Base-by-base conservation (phyloP, 169 alveolate genomes). In the Eimeria necatrix region DNA sequence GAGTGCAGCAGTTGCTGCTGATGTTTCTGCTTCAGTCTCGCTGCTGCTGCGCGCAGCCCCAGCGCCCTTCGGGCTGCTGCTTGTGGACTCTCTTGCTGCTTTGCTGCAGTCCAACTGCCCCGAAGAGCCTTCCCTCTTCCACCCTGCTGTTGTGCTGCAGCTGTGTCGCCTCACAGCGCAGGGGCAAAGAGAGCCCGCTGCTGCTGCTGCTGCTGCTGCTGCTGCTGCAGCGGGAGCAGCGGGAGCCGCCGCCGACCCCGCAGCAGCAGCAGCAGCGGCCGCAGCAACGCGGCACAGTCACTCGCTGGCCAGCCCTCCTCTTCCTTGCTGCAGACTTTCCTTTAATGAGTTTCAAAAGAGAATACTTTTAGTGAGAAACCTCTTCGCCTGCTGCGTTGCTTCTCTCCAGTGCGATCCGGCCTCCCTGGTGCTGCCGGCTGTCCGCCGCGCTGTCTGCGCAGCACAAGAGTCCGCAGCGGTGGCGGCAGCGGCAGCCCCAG, bases 11-110 rank as follows among this genome's bases (percentile, higher is more conserved):
- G 16, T 41, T 18, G 76, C 76, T 3, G 22, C 78, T 41, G 76
- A 59, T 3, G 91, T 41, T 20, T 84, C 91, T 51, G 56, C 91
- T 4, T 53, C 91, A 12, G 60, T 84, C n/a, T 56, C 78, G 56
- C 56, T 84, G 78, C 78, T 84, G 91, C 91, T 84, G 76, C 73
- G 76, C 53, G 32, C 78, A 22, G 91, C 91, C 59, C 91, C 91
- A 1, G 91, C 76, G 14, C 78, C 91, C 4, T 41, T 84, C 3
- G 91, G 91, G 73, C 53, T 53, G 41, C 46, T 84, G 32, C 74
- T 84, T n/a, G 24, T 84, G 53, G 78, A 84, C 16, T 53, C 60
- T n/a, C 41, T 84, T 4, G 76, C n/a, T 3, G 73, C 91, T 22
- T 46, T 84, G 71, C 60, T 84, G 78, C 56, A 59, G 22, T 46